A percentile compares a stretch with the other conserved stretches of the same genome.
phyloP scores from a whole-genome alignment of 495 filamentous ascomycete species.

The Clohesyomyces aquaticus region DNA sequence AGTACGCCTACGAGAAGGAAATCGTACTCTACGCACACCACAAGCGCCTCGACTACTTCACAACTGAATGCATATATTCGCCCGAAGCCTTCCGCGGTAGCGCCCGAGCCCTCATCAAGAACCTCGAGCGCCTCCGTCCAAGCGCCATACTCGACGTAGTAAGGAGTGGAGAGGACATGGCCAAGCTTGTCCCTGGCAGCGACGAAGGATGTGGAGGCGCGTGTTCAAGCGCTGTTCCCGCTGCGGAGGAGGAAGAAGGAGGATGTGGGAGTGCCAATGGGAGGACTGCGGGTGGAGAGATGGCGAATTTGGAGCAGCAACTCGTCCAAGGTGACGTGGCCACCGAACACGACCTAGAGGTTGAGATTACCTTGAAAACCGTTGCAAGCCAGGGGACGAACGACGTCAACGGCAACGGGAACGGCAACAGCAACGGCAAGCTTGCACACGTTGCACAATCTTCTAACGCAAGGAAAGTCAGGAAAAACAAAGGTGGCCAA shows the following conservation, averaged over 20 bases:
- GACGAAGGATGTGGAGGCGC: slow-evolving; percentile 39
- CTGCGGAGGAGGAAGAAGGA: slow-evolving; percentile 63
- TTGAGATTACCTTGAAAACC: slow-evolving; percentile 61
- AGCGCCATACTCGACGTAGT: slow-evolving; percentile 95
- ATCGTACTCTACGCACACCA: slow-evolving; percentile 97
- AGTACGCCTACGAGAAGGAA: slow-evolving; percentile 98
- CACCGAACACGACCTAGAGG: slow-evolving; percentile 60
- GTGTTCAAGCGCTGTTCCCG: slow-evolving; percentile 40
- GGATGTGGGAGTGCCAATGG: slow-evolving; percentile 80
- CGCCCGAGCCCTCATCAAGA: slow-evolving; percentile 90
- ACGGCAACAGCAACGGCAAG: no score
- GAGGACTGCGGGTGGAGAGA: slow-evolving; percentile 73
- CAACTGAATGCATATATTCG: slow-evolving; percentile 96
- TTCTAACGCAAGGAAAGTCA: slow-evolving; percentile 21
- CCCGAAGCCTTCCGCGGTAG: slow-evolving; percentile 97
- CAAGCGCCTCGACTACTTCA: slow-evolving; percentile 96
- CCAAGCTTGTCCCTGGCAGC: slow-evolving; percentile 73
- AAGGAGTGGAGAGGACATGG: slow-evolving; percentile 94
- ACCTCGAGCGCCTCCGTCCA: slow-evolving; percentile 86
- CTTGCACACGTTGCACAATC: no score
- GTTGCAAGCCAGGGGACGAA: slow-evolving; percentile 14
- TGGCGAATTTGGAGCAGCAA: slow-evolving; percentile 89
- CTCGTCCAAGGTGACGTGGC: slow-evolving; percentile 70
- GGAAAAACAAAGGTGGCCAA: slow-evolving; percentile 16
- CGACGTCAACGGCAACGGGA: slow-evolving; percentile 43